A percentile compares a stretch with the other conserved stretches of the same genome.
These are phyloP conservation scores for Thielaviopsis populi DNA, from an alignment of 2,329 filamentous ascomycete genomes.

Conservation along the genomic window DNA sequence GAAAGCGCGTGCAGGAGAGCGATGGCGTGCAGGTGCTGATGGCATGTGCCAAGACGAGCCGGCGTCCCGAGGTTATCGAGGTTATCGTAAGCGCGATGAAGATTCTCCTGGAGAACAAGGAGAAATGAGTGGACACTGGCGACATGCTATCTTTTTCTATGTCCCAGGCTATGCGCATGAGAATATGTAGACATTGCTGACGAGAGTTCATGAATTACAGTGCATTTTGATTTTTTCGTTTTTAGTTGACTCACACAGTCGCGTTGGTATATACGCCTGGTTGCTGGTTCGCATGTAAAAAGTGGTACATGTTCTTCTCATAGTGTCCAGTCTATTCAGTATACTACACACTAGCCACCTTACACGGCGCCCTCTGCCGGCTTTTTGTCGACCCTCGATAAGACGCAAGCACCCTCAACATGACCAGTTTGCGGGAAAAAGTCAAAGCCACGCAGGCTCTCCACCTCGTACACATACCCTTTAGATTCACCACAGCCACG, in stretches of 20 bases:
- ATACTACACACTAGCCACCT: not conserved
- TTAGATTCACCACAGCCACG: constrained; percentile 36
- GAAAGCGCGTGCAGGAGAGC: constrained; percentile 43
- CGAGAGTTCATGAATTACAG: too few relatives aligned
- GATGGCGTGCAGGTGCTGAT: constrained; percentile 55
- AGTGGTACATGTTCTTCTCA: not conserved
- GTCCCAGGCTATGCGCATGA: too few relatives aligned
- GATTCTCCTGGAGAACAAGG: constrained; percentile 36
- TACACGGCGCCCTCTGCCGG: not conserved
- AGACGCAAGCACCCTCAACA: constrained; percentile 41
- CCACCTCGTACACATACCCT: constrained; percentile 57
- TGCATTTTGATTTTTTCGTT: too few relatives aligned
- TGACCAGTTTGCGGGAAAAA: constrained; percentile 85
- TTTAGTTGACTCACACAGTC: too few relatives aligned
- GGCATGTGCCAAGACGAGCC: constrained; percentile 51
- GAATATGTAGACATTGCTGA: too few relatives aligned
- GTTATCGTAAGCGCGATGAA: constrained; percentile 60
- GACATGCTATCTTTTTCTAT: not conserved
- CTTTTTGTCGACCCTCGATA: constrained; percentile 14
- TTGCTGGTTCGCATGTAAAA: not conserved
- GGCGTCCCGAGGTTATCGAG: constrained; percentile 54
- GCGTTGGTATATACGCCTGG: too few relatives aligned
- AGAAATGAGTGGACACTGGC: constrained; percentile 10
- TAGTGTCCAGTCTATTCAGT: not conserved
- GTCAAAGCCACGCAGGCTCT: constrained; percentile 84